Evolutionary conservation across 2,329 filamentous ascomycete species (phyloP).

Genomic region (Fusarium pseudoanthophilum): DNA sequence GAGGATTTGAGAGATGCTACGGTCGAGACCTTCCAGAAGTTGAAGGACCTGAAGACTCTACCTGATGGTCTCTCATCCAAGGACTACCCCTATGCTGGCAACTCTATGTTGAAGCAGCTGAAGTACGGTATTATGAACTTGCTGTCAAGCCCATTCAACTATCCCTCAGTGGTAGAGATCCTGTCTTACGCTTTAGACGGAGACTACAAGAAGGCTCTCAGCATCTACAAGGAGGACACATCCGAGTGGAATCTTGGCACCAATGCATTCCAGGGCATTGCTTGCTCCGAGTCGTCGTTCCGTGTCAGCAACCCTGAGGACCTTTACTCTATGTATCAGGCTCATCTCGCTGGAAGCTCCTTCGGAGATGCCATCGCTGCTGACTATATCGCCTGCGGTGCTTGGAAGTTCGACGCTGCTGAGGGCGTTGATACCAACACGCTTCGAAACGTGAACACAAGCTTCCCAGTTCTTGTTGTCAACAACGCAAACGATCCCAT

Average conservation of each 20-base stretch:
- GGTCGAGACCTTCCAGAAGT: slow-evolving; percentile 7
- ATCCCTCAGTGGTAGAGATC: slow-evolving; percentile 7
- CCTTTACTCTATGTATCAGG: slow-evolving; percentile 15
- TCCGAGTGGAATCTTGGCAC: slow-evolving; percentile 29
- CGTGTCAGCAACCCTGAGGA: slow-evolving; percentile 21
- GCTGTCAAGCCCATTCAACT: slow-evolving; percentile 3
- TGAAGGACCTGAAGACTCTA: background rate
- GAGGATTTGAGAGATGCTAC: slow-evolving; percentile 17
- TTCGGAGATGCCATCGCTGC: slow-evolving; percentile 25
- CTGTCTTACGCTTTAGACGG: slow-evolving; percentile 9
- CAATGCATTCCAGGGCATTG: slow-evolving; percentile 21
- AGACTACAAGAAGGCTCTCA: slow-evolving; percentile 19
- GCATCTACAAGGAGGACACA: background rate
- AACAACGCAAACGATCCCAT: slow-evolving; percentile 39
- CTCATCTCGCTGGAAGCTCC: slow-evolving; percentile 19
- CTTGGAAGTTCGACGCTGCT: slow-evolving; percentile 31
- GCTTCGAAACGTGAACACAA: slow-evolving; percentile 34
- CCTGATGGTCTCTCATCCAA: slow-evolving; percentile 7
- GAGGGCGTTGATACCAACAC: slow-evolving; percentile 24
- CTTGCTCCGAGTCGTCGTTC: slow-evolving; percentile 27
- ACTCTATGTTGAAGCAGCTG: slow-evolving; percentile 12
- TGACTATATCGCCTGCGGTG: slow-evolving; percentile 10
- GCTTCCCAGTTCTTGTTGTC: slow-evolving; percentile 29
- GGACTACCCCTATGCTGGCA: slow-evolving; percentile 13
- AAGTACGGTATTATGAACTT: slow-evolving; percentile 23